Evolutionary conservation across 768 basidiomycete genomes (phyloP).

Genomic region (Leucosporidium yakuticum): DNA sequence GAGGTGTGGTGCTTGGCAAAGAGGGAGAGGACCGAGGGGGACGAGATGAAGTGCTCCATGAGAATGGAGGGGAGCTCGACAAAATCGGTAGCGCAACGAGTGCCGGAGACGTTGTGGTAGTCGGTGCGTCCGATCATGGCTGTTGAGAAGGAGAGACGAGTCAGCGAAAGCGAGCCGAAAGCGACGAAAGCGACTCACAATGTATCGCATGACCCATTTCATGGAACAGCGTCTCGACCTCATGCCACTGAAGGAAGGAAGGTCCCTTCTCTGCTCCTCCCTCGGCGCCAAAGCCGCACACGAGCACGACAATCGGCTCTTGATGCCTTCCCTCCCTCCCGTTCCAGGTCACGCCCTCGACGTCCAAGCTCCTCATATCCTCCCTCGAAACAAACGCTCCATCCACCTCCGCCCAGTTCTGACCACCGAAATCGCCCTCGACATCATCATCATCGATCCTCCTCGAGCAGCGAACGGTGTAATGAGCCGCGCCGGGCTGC

Average conservation of each 20-base stretch:
- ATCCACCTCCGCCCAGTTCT: constrained; percentile 30
- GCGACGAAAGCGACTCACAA: constrained; percentile 57
- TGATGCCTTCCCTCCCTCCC: constrained; percentile 69
- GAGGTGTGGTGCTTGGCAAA: constrained; percentile 47
- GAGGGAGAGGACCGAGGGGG: constrained; percentile 71
- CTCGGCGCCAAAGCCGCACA: constrained; percentile 70
- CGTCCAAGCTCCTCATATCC: constrained; percentile 45
- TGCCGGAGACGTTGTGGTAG: constrained; percentile 95
- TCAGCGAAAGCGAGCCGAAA: not conserved
- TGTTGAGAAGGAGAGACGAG: constrained; percentile 41
- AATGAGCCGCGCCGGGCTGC: constrained; percentile 87
- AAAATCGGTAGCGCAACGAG: constrained; percentile 95
- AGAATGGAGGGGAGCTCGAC: constrained; percentile 96
- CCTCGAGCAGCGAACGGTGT: constrained; percentile 90
- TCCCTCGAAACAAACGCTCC: constrained; percentile 40
- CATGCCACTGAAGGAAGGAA: constrained; percentile 79
- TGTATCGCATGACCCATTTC: constrained; percentile 99
- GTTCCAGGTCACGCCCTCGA: constrained; percentile 50
- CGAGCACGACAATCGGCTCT: constrained; percentile 80
- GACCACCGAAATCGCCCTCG: constrained; percentile 53
- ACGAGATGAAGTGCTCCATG: constrained; percentile 95
- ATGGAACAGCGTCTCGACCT: constrained; percentile 89
- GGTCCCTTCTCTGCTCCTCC: constrained; percentile 54
- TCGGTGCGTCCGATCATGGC: constrained; percentile 98
- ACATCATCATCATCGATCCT: constrained; percentile 87